A percentile compares a stretch with the other conserved stretches of the same genome.
Evolutionary conservation across 2,329 filamentous ascomycete genomes (phyloP).

Genomic region (Xylaria sp.): DNA sequence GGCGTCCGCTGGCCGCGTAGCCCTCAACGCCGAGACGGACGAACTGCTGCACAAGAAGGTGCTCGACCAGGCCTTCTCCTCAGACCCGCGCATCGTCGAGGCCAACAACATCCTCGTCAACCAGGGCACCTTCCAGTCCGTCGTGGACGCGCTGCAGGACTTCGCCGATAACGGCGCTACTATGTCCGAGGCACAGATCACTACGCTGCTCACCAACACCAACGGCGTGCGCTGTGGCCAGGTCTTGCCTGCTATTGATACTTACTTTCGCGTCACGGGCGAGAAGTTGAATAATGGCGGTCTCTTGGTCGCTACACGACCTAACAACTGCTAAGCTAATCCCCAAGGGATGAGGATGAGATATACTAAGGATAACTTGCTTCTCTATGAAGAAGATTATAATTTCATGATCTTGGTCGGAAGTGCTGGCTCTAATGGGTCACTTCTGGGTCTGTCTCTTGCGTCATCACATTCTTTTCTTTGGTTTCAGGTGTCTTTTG

Average conservation of each 20-base stretch:
- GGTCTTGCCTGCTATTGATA: constrained; percentile 37
- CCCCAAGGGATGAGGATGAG: neutral
- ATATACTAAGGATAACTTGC: neutral
- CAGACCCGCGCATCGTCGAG: constrained; percentile 9
- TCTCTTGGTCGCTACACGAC: constrained; percentile 20
- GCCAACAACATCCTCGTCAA: constrained; percentile 32
- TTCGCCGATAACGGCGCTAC: constrained; percentile 24
- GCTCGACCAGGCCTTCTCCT: constrained; percentile 25
- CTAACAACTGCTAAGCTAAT: constrained; percentile 31
- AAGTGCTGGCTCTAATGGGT: neutral
- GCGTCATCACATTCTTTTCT: neutral
- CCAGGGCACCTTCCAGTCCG: constrained; percentile 33
- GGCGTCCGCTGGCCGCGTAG: constrained; percentile 18
- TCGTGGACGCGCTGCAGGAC: constrained; percentile 30
- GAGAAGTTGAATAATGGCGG: constrained; percentile 26
- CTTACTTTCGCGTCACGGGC: constrained; percentile 32
- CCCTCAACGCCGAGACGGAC: constrained; percentile 35
- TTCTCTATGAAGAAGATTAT: neutral
- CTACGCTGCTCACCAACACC: constrained; percentile 16
- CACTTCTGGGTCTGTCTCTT: neutral
- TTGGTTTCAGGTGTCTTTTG: neutral
- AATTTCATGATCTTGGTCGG: neutral
- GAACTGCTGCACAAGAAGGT: constrained; percentile 35
- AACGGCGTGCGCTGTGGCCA: constrained; percentile 27
- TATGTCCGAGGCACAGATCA: constrained; percentile 12